Conservation (phyloP, 208 protist species). For the Wallacemonas collosoma region DNA sequence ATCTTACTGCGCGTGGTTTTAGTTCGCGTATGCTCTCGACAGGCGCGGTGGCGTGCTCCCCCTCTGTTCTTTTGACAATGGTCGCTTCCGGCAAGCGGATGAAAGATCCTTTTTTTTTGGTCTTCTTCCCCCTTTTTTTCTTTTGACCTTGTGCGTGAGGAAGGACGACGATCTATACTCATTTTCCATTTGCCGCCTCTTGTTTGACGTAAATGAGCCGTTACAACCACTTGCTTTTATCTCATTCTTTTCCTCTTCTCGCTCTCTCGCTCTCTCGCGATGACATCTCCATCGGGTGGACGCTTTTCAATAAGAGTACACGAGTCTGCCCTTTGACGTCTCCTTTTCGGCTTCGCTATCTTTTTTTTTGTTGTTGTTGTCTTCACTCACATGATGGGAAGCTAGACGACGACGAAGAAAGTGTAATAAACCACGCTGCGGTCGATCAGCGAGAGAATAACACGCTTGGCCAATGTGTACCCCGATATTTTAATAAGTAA, state of each 20-base stretch:
- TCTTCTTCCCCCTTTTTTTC: constrained; percentile 6
- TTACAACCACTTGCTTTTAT: background rate
- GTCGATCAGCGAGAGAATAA: no score
- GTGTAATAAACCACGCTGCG: no score
- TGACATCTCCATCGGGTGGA: no score
- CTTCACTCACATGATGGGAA: no score
- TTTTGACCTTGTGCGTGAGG: background rate
- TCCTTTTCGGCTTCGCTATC: no score
- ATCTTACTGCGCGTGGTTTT: no score
- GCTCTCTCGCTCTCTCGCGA: background rate
- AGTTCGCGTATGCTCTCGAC: background rate
- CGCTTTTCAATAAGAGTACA: no score
- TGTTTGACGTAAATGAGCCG: background rate
- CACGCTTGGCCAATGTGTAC: no score
- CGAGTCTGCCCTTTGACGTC: no score
- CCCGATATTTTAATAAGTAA: no score
- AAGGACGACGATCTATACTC: background rate
- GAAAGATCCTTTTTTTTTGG: background rate
- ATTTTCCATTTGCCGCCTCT: background rate
- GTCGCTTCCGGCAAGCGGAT: background rate
- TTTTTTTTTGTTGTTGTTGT: no score
- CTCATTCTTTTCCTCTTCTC: background rate
- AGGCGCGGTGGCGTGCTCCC: background rate
- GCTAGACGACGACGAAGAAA: no score
- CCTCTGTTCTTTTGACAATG: constrained; percentile 12